Percentiles rank a stretch among this genome's conserved stretches.
These are phyloP conservation scores for Komagataella mondaviorum DNA, from an alignment of 805 yeast species.

Conservation along the genomic window DNA sequence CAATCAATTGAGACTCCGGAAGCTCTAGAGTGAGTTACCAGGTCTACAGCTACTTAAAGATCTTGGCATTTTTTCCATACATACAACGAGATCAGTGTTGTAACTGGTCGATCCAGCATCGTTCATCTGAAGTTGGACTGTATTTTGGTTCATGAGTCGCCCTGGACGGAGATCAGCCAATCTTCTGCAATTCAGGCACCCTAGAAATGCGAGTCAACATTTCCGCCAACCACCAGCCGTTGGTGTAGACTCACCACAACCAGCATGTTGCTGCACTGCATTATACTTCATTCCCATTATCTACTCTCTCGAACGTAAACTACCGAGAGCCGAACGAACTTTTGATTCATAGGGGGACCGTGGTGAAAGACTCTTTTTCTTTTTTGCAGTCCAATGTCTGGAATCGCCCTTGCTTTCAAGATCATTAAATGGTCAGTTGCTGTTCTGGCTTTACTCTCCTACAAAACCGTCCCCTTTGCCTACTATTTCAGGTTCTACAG, in stretches of 20 bases:
- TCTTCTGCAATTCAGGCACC: too few species aligned
- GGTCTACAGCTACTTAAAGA: too few species aligned
- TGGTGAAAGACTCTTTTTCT: background rate
- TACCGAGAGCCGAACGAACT: background rate
- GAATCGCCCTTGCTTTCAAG: background rate
- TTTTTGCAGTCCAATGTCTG: background rate
- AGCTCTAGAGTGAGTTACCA: too few species aligned
- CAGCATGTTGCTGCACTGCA: background rate
- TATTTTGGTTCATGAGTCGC: too few species aligned
- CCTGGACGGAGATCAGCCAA: too few species aligned
- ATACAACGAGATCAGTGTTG: background rate
- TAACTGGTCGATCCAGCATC: background rate
- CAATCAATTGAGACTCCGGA: background rate
- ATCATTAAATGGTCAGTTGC: slow-evolving; percentile 1
- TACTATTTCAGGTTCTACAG: slow-evolving; percentile 52
- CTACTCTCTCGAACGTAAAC: background rate
- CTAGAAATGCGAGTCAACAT: background rate
- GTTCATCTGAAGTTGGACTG: background rate
- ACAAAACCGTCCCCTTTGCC: slow-evolving; percentile 57
- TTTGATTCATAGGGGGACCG: background rate
- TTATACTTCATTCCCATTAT: too few species aligned
- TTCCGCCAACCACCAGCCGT: background rate
- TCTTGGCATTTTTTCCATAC: too few species aligned
- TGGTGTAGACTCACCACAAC: background rate
- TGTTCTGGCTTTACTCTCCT: slow-evolving; percentile 18